phyloP scores from a whole-genome alignment of 768 basidiomycete species.

The Lentinus brumalis region DNA sequence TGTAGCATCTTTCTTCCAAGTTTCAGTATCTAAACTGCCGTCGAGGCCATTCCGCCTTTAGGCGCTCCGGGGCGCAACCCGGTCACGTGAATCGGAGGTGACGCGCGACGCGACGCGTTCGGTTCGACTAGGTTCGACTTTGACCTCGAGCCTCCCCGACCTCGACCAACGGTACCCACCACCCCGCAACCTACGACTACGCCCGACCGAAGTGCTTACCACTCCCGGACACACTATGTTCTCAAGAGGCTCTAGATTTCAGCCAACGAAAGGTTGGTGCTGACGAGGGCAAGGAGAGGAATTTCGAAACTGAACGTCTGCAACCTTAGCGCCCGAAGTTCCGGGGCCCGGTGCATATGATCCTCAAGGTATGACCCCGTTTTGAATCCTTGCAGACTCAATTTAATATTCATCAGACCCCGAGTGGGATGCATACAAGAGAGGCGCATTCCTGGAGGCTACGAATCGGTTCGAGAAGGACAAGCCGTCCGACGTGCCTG shows the following conservation, averaged over 20 bases:
- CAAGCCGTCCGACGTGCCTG: conserved; percentile 42
- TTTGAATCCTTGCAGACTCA: background rate
- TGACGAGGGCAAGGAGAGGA: background rate
- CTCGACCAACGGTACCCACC: background rate
- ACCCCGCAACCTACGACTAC: background rate
- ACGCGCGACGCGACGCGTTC: no score
- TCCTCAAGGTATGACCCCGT: conserved; percentile 37
- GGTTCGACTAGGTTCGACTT: no score
- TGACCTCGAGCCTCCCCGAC: background rate
- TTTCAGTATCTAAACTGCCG: no score
- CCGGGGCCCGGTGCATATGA: conserved; percentile 56
- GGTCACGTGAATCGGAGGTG: no score
- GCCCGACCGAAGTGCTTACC: background rate
- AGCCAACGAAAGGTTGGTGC: conserved; percentile 20
- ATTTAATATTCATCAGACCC: conserved; percentile 35
- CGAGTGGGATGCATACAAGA: conserved; percentile 53
- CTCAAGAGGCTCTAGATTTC: conserved; percentile 50
- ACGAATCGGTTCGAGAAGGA: conserved; percentile 52
- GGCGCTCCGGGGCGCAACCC: no score
- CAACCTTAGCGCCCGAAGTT: conserved; percentile 45
- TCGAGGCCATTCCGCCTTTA: no score
- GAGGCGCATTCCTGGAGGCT: conserved; percentile 61
- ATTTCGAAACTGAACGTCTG: background rate
- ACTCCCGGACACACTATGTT: conserved; percentile 39
- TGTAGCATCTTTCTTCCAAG: no score